Percentiles rank a stretch among this genome's conserved stretches.
phyloP scores from a whole-genome alignment of 2,329 filamentous ascomycete genomes.

The Teratosphaeria destructans region DNA sequence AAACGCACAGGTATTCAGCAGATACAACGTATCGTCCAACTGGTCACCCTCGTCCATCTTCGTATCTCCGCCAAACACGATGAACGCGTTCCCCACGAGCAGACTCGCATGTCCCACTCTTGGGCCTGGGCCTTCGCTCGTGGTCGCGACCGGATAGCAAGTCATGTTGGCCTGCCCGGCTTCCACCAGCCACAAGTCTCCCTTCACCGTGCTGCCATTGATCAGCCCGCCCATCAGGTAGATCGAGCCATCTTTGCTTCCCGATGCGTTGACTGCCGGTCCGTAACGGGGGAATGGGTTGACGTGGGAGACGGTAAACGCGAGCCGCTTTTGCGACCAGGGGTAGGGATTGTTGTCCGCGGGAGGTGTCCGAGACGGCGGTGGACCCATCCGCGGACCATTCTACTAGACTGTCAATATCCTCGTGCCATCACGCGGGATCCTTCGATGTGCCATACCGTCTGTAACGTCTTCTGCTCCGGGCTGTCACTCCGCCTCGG shows the following conservation, averaged over 20 bases:
- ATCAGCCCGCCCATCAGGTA: conserved; percentile 97
- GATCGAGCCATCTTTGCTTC: conserved; percentile 93
- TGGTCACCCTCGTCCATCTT: conserved; percentile 90
- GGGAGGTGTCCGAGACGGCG: conserved; percentile 28
- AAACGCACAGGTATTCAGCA: conserved; percentile 88
- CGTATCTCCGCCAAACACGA: conserved; percentile 96
- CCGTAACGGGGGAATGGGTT: conserved; percentile 95
- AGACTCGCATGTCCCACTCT: conserved; percentile 90
- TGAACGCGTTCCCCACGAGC: conserved; percentile 95
- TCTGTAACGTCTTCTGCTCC: conserved; percentile 46
- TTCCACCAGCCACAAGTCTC: conserved; percentile 96
- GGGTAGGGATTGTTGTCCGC: conserved; percentile 79
- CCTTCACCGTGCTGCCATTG: conserved; percentile 89
- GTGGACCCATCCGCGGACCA: conserved; percentile 23
- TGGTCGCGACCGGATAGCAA: conserved; percentile 85
- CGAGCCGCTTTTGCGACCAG: conserved; percentile 84
- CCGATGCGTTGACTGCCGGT: conserved; percentile 82
- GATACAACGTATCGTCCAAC: conserved; percentile 88
- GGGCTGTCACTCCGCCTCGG: conserved; percentile 40
- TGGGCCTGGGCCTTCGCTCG: conserved; percentile 86
- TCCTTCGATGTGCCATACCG: conserved; percentile 2
- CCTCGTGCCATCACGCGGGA: background rate
- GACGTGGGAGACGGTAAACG: conserved; percentile 69
- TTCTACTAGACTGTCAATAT: background rate
- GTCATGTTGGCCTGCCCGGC: conserved; percentile 69